phyloP scores from a whole-genome alignment of 306 rosid genomes.

The Elaeagnus macrophylla region DNA sequence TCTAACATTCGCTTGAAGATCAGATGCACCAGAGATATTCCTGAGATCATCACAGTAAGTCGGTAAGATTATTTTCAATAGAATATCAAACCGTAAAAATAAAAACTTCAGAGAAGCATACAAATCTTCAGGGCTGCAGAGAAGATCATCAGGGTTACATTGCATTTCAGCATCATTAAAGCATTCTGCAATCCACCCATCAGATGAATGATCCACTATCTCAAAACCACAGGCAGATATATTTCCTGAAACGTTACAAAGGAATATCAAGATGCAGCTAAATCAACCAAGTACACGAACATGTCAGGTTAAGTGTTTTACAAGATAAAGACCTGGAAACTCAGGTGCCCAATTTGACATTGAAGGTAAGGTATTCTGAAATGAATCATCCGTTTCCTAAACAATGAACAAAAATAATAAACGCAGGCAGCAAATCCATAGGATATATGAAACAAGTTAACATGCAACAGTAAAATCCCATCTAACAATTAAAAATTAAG shows the following conservation, averaged over 20 bases:
- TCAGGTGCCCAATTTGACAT: constrained; percentile 41
- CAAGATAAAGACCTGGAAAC: constrained; percentile 44
- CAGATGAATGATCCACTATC: constrained; percentile 49
- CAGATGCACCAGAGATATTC: constrained; percentile 40
- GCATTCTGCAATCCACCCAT: constrained; percentile 73
- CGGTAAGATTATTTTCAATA: constrained; percentile 22
- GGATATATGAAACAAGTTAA: neutral
- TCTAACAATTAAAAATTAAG: neutral
- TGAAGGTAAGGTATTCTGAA: constrained; percentile 32
- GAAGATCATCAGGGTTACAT: constrained; percentile 42
- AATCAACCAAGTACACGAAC: constrained; percentile 3
- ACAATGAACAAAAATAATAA: constrained; percentile 21
- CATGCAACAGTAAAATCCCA: constrained; percentile 13
- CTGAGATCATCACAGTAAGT: constrained; percentile 37
- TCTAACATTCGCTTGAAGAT: constrained; percentile 46
- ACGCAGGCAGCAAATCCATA: neutral
- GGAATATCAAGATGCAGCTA: constrained; percentile 11
- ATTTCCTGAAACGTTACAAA: constrained; percentile 34
- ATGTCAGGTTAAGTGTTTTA: constrained; percentile 8
- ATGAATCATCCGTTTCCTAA: constrained; percentile 43
- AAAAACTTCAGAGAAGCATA: constrained; percentile 31
- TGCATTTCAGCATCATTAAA: constrained; percentile 56
- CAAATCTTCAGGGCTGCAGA: constrained; percentile 47
- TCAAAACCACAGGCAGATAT: constrained; percentile 42
- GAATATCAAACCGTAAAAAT: constrained; percentile 5